A percentile compares a stretch with the other conserved stretches of the same genome.
phyloP scores from a whole-genome alignment of 768 basidiomycete species.

The Tulasnella sp. region DNA sequence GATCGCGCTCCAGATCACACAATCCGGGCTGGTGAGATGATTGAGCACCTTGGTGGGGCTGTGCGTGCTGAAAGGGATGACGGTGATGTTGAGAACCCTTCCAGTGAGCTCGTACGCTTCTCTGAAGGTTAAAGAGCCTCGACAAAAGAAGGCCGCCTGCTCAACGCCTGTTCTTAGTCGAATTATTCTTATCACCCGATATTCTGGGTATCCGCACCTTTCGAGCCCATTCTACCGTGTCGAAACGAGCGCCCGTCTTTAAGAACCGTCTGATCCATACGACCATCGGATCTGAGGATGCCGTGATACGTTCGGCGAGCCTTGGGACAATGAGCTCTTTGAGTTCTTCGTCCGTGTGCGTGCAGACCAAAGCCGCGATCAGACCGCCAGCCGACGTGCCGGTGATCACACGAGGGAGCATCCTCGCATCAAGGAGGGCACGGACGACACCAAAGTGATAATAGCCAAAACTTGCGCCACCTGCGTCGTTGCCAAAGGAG shows the following conservation, averaged over 20 bases:
- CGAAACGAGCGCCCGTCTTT: conserved; percentile 90
- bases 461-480: conserved; percentile 80
- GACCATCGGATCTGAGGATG: conserved; percentile 48
- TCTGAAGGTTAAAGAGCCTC: conserved; percentile 87
- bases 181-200: background rate
- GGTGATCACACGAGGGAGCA: conserved; percentile 85
- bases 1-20: conserved; percentile 36
- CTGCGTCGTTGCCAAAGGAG: no score
- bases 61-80: conserved; percentile 82
- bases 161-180: background rate
- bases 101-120: conserved; percentile 93
- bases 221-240: conserved; percentile 76
- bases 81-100: conserved; percentile 85
- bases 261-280: conserved; percentile 63
- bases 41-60: conserved; percentile 94
- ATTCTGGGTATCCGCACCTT: conserved; percentile 43
- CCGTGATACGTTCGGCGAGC: conserved; percentile 63
- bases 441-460: conserved; percentile 87
- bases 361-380: conserved; percentile 63
- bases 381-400: conserved; percentile 92
- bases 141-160: conserved; percentile 79
- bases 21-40: conserved; percentile 89
- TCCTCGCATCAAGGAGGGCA: conserved; percentile 75
- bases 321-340: conserved; percentile 64
- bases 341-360: conserved; percentile 80